A percentile compares a stretch with the other conserved stretches of the same genome.
These are phyloP conservation scores for Colletotrichum nymphaeae DNA, from an alignment of 2,329 filamentous ascomycete genomes.

Conservation along the genomic window DNA sequence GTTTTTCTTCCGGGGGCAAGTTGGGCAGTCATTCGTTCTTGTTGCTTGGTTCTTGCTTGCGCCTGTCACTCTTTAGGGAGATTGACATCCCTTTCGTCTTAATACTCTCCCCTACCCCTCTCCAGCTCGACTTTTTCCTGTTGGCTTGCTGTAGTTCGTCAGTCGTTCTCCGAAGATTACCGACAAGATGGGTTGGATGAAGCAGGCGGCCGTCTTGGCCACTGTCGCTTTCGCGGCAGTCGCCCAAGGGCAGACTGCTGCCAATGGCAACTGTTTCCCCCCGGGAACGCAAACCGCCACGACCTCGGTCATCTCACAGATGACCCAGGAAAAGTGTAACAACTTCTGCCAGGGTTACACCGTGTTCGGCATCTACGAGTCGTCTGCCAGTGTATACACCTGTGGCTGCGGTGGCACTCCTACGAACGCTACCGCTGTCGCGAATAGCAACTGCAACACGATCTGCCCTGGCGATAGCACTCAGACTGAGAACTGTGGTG, in stretches of 20 bases:
- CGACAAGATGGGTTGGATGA: constrained; percentile 22
- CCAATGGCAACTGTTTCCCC: neutral
- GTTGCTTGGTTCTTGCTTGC: constrained; percentile 13
- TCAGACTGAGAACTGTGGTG: neutral
- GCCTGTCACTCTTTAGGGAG: constrained; percentile 7
- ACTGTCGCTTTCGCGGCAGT: too few species aligned
- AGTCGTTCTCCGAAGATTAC: neutral
- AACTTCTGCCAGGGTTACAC: neutral
- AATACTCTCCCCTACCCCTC: neutral
- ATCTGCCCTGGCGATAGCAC: neutral
- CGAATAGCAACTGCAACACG: neutral
- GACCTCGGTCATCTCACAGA: neutral
- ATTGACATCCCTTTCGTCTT: neutral
- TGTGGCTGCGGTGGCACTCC: neutral
- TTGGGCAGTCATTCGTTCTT: constrained; percentile 29
- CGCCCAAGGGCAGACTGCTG: neutral
- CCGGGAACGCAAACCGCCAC: neutral
- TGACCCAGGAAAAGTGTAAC: neutral
- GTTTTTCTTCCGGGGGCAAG: constrained; percentile 14
- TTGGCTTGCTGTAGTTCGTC: neutral
- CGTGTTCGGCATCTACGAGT: neutral
- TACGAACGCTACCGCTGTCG: too few species aligned
- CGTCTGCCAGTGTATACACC: neutral
- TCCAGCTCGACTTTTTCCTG: neutral
- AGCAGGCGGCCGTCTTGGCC: constrained; percentile 12